phyloP scores from a whole-genome alignment of 2,329 filamentous ascomycete species.

The Daldinia sp. region DNA sequence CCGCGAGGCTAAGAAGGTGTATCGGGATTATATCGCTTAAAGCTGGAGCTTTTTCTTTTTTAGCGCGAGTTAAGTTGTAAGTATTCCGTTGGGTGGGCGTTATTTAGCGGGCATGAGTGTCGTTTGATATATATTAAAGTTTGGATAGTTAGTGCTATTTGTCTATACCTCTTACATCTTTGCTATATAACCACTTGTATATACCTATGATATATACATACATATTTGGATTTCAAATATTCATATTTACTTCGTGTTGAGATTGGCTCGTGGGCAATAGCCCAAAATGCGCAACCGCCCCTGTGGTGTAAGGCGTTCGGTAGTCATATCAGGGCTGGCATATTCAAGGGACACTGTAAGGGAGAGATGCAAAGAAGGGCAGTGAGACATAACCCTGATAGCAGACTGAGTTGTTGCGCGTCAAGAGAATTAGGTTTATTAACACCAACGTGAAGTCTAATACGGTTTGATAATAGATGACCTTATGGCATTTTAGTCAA shows the following conservation, averaged over 20 bases:
- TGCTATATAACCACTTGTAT: not conserved
- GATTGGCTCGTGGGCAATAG: not conserved
- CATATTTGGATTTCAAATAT: not conserved
- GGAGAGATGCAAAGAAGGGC: not conserved
- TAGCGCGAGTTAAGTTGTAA: not conserved
- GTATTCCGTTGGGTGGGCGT: not conserved
- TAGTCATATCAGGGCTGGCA: not conserved
- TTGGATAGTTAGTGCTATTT: not conserved
- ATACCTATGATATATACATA: not conserved
- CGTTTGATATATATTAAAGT: not conserved
- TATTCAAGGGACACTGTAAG: not conserved
- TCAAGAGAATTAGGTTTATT: not conserved
- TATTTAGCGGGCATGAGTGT: slow-evolving; percentile 9
- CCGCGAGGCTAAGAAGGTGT: slow-evolving; percentile 47
- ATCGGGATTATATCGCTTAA: slow-evolving; percentile 48
- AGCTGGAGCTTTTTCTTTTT: not conserved
- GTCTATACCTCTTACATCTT: not conserved
- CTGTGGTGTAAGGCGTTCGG: not conserved
- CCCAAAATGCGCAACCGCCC: not conserved
- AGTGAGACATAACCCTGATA: not conserved
- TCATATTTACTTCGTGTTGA: not conserved
- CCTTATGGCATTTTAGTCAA: no score
- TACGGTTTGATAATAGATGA: not conserved
- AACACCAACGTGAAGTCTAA: not conserved
- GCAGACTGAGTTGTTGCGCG: not conserved